Conservation (phyloP, 2,329 filamentous ascomycete genomes). For the Cytospora mali region DNA sequence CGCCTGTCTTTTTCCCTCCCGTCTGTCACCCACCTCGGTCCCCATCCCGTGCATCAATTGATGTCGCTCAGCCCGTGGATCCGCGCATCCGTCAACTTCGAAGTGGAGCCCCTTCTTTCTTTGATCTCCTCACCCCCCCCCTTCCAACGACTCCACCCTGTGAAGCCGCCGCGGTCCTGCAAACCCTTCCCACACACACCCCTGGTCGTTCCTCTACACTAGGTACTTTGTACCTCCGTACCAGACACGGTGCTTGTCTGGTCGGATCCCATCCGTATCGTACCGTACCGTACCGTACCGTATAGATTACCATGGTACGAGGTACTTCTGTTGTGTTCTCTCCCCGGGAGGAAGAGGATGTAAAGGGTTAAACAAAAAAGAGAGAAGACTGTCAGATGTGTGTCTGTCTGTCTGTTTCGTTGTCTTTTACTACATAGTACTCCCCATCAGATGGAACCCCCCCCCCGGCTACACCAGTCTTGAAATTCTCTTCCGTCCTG, state of each 20-base stretch:
- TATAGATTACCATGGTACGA: neutral
- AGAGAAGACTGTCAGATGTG: too few relatives aligned
- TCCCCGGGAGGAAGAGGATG: neutral
- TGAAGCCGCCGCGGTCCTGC: neutral
- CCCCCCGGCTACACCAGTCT: constrained; percentile 6
- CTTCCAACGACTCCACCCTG: neutral
- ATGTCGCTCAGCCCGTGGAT: neutral
- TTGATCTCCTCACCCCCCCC: neutral
- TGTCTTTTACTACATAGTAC: neutral
- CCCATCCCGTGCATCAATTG: neutral
- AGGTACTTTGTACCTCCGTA: neutral
- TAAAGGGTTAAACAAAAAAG: too few relatives aligned
- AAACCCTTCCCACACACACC: constrained; percentile 1
- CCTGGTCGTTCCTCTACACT: neutral
- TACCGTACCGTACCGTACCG: neutral
- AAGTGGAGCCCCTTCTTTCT: neutral
- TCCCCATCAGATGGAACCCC: neutral
- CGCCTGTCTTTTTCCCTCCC: constrained; percentile 11
- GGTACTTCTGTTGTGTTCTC: neutral
- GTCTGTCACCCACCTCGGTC: constrained; percentile 11
- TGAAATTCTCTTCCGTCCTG: neutral
- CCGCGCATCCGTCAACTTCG: neutral
- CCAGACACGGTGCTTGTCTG: neutral
- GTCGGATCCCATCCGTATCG: neutral
- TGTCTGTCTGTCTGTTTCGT: neutral